Base-by-base conservation (phyloP, 768 basidiomycete genomes). In the Russula sp. region DNA sequence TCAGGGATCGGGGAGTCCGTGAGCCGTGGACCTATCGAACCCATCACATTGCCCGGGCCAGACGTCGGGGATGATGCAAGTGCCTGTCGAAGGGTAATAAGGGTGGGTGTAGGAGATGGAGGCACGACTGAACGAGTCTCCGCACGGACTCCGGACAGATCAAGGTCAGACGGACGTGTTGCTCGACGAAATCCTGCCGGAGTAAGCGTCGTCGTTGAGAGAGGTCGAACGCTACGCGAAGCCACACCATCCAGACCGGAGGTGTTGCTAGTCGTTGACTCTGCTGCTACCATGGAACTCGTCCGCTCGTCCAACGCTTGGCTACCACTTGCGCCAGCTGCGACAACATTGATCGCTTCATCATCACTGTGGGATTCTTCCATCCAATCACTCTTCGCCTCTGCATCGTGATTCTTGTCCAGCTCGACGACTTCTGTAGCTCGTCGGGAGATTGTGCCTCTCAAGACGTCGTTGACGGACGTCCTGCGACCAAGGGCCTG, bases 241-340 rank as follows among this genome's bases (percentile, higher is more conserved):
- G 58, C 51, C 9, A 38, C 49, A 5, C 50, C 55, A 42, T 39
- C 61, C 25, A 61, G 34, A 34, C 42, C 48, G 5, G 51, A 39
- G 46, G 48, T 9, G 43, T 52, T 39, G 71, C 67, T 55, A 75
- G 65, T 56, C 18, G 68, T 41, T 8, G 72, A 67, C 43, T 72
- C 63, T 35, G 73, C 73, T 8, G 77, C 73, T 3, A 76, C 76
- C 64, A 73, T 70, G 11, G 81, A 77, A 69, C 90, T 92, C 0
- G 90, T 93, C 32, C 90, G 82, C 72, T 93, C 90, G 68, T 93
- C 90, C 53, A 93, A 70, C 14, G 86, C 85, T 69, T 87, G 87
- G 67, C 88, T 87, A 8, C 91, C 90, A 62, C 88, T 89, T 14
- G 88, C 78, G 11, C 84, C 90, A 18, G 91, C 90, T 0, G 91